These are phyloP conservation scores for Trichoderma endophyticum DNA, from an alignment of 2,329 filamentous ascomycete species.

Conservation along the genomic window DNA sequence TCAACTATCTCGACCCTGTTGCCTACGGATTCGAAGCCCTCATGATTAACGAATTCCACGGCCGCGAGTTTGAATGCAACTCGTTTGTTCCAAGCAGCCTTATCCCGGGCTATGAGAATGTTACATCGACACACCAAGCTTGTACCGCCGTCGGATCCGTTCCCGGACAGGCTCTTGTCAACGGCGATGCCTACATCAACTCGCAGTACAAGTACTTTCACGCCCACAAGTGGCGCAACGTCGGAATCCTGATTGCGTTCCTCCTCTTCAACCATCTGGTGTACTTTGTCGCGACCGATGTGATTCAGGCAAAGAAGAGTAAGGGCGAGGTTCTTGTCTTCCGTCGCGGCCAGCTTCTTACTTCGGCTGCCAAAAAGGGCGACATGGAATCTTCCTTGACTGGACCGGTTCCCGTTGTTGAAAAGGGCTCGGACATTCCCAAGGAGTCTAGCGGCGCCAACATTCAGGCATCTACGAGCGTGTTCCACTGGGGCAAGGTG, in stretches of 20 bases:
- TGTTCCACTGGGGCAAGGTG: slow-evolving; percentile 57
- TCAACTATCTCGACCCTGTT: slow-evolving; percentile 64
- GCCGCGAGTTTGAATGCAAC: slow-evolving; percentile 31
- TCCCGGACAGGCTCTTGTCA: slow-evolving; percentile 34
- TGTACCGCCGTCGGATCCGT: slow-evolving; percentile 43
- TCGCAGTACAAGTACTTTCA: slow-evolving; percentile 46
- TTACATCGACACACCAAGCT: background rate
- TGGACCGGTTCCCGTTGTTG: background rate
- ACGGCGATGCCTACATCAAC: slow-evolving; percentile 40
- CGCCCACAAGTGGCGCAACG: slow-evolving; percentile 53
- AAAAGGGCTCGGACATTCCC: slow-evolving; percentile 5
- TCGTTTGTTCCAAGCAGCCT: slow-evolving; percentile 24
- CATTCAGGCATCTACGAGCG: slow-evolving; percentile 4
- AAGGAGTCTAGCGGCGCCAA: background rate
- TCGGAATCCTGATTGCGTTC: slow-evolving; percentile 55
- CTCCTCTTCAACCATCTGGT: slow-evolving; percentile 45
- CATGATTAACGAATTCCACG: slow-evolving; percentile 63
- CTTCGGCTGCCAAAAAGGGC: background rate
- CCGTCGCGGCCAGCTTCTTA: background rate
- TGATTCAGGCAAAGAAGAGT: slow-evolving; percentile 47
- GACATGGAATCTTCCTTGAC: background rate
- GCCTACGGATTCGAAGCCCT: slow-evolving; percentile 64
- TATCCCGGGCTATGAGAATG: slow-evolving; percentile 24
- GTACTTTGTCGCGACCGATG: slow-evolving; percentile 51
- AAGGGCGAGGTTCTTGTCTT: slow-evolving; percentile 62